Evolutionary conservation across 495 filamentous ascomycete genomes (phyloP), one percentile per base, ranked within the genome.

Genomic region (Penicillium lividum): DNA sequence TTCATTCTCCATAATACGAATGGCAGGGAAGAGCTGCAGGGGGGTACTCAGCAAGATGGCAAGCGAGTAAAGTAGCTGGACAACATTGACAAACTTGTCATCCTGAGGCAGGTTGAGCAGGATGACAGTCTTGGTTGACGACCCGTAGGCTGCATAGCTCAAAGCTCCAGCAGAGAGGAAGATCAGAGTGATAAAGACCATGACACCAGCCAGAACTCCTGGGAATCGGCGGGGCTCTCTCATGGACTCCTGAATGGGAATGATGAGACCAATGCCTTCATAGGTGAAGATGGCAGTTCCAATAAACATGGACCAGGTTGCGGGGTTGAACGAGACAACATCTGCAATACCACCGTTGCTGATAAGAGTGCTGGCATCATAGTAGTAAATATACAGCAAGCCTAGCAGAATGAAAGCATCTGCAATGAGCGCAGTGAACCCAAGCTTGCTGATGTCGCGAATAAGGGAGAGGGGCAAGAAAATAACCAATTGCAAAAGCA

Each of bases 281-380:
- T 97, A 98, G 5, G 94, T 98, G 78, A 98, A 98, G 63, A 98
- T 97, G 18, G 94, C 95, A 7, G 94, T 98, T 62, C 94, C 94
- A 65, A 98, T 97, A 72, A 98, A 97, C 34, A 98, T 84, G 0
- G 93, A 96, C 94, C 94, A 98, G 65, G 89, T 84, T 22, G 86
- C 81, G 4, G 85, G 73, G 75, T 98, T 98, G 80, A 98, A 97
- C 57, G 84, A 74, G 54, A 86, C 80, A 63, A 98, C 89, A 69
- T 98, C 94, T 0, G 91, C 80, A 11, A 95, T 70, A 7, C 93
- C 93, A 44, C 89, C 73, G n/a, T 88, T 85, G 47, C 69, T 73
- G 28, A 84, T 83, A 36, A 97, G 85, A n/a, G 92, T 96, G 52
- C 87, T 78, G 64, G 97, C 81, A 70, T 97, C 93, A 70, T 91